Evolutionary conservation across 163 green algal species (phyloP).

Genomic region (Volvox carteri): DNA sequence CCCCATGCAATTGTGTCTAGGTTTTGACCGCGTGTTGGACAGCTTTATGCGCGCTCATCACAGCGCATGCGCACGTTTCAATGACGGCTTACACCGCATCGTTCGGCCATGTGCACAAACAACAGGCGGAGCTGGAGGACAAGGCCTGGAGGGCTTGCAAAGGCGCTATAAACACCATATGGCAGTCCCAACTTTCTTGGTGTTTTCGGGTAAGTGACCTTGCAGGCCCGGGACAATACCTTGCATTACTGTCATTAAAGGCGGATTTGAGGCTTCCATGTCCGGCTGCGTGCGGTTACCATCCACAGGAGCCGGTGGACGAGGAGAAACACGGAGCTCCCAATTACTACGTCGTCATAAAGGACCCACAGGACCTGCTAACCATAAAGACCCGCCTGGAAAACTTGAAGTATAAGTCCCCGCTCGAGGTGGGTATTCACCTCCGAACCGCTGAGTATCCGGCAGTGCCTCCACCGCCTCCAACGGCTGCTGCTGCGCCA

Average conservation of each 20-base stretch:
- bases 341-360: constrained; percentile 44
- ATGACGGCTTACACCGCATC: neutral
- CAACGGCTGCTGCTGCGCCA: neutral
- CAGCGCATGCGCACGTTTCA: neutral
- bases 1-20: neutral
- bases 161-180: constrained; percentile 10
- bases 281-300: no score
- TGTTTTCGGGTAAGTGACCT: constrained; percentile 37
- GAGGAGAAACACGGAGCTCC: constrained; percentile 29
- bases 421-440: constrained; percentile 7
- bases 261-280: no score
- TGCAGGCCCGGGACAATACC: neutral
- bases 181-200: neutral
- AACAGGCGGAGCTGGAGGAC: constrained; percentile 5
- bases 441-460: no score
- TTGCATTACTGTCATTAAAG: neutral
- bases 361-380: constrained; percentile 49
- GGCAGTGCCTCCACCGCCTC: neutral
- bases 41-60: neutral
- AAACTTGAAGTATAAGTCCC: neutral
- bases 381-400: constrained; percentile 27
- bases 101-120: neutral
- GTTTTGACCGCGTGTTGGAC: constrained; percentile 1
- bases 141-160: constrained; percentile 37
- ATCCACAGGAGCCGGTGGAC: constrained; percentile 54